phyloP scores from a whole-genome alignment of 2,329 filamentous ascomycete genomes.

The Beauveria caledonica region DNA sequence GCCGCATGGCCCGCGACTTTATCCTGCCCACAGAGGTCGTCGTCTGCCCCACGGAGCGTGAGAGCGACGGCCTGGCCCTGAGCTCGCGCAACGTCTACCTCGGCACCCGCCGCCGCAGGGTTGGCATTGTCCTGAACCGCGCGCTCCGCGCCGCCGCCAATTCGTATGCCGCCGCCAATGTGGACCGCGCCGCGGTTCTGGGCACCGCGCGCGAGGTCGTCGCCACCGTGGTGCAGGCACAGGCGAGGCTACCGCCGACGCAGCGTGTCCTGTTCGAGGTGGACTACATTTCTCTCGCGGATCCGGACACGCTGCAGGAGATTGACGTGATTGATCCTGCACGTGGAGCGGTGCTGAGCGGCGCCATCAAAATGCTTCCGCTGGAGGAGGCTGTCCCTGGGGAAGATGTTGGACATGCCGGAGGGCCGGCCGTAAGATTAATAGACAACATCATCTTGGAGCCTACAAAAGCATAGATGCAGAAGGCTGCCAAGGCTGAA shows the following conservation, averaged over 20 bases:
- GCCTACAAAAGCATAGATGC: conserved; percentile 20
- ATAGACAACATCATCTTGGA: conserved; percentile 86
- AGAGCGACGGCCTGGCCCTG: conserved; percentile 75
- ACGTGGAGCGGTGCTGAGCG: conserved; percentile 76
- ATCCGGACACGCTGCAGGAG: conserved; percentile 77
- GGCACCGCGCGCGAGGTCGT: conserved; percentile 58
- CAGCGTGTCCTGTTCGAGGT: conserved; percentile 68
- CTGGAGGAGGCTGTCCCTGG: conserved; percentile 60
- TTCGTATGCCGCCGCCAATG: conserved; percentile 47
- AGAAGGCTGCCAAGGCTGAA: not conserved
- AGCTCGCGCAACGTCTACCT: conserved; percentile 94
- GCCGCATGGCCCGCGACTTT: conserved; percentile 80
- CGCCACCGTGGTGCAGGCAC: conserved; percentile 46
- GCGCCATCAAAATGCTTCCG: conserved; percentile 82
- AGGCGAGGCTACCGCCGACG: conserved; percentile 49
- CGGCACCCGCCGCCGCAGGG: conserved; percentile 60
- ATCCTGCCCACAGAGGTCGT: conserved; percentile 67
- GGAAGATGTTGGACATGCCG: conserved; percentile 67
- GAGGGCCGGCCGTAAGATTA: conserved; percentile 69
- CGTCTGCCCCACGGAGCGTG: conserved; percentile 67
- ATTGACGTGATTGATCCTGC: conserved; percentile 59
- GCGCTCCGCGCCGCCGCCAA: conserved; percentile 64
- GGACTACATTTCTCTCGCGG: conserved; percentile 87
- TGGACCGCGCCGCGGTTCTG: conserved; percentile 59
- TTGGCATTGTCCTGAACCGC: conserved; percentile 63